These are phyloP conservation scores for Odontarrhena argentea DNA, from an alignment of 345 rosid species.

Conservation along the genomic window DNA sequence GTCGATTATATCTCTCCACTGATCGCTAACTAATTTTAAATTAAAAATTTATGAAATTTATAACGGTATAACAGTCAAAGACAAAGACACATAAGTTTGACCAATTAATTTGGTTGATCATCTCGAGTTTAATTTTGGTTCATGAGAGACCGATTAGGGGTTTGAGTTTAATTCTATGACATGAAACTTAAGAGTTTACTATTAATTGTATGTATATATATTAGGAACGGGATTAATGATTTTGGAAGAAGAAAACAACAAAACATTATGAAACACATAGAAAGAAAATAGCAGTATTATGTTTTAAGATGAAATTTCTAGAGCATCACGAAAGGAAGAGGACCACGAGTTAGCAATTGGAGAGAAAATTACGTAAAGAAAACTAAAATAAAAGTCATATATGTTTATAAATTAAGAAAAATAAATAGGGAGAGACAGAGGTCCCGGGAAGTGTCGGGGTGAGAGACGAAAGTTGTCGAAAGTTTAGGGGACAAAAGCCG, in stretches of 20 bases:
- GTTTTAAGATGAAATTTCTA: constrained; percentile 25
- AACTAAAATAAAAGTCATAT: constrained; percentile 13
- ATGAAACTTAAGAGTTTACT: no score
- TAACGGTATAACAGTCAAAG: no score
- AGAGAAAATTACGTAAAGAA: neutral
- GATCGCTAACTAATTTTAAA: no score
- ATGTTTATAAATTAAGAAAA: constrained; percentile 2
- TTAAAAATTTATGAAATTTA: no score
- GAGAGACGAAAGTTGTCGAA: constrained; percentile 60
- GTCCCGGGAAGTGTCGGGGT: constrained; percentile 68
- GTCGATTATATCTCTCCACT: no score
- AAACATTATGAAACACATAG: constrained; percentile 2
- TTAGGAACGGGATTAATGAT: neutral
- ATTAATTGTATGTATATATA: no score
- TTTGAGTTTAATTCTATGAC: no score
- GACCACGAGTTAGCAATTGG: constrained; percentile 33
- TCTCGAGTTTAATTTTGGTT: no score
- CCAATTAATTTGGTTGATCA: no score
- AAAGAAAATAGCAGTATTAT: constrained; percentile 15
- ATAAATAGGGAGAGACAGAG: constrained; percentile 49
- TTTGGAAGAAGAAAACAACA: constrained; percentile 6
- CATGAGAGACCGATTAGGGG: no score
- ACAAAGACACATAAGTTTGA: no score
- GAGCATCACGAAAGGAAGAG: constrained; percentile 31
- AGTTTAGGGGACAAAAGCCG: constrained; percentile 63